phyloP scores from a whole-genome alignment of 179 eudicot genomes.

The Spergularia azorica region DNA sequence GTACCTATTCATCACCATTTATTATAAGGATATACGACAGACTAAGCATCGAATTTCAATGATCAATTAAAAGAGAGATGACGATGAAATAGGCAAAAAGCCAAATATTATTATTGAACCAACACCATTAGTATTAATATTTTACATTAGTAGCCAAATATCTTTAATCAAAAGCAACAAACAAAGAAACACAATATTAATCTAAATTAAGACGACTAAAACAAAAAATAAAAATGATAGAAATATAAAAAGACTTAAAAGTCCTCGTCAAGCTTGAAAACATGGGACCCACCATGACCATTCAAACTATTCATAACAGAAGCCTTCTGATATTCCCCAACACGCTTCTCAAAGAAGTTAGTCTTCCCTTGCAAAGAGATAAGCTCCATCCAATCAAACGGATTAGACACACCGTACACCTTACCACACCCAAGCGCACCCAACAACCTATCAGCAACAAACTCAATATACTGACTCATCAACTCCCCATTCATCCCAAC shows the following conservation, averaged over 20 bases:
- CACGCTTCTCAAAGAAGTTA: constrained; percentile 81
- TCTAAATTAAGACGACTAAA: not conserved
- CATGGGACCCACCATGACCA: constrained; percentile 64
- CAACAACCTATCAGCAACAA: constrained; percentile 76
- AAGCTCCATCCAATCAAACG: constrained; percentile 96
- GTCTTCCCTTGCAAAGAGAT: constrained; percentile 85
- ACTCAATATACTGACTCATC: constrained; percentile 78
- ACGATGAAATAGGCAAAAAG: too few relatives aligned
- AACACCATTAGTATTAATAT: not conserved
- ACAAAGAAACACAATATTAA: not conserved
- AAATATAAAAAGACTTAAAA: constrained; percentile 27
- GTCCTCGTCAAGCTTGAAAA: constrained; percentile 70
- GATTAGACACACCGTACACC: constrained; percentile 57
- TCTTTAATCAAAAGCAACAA: not conserved
- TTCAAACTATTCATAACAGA: constrained; percentile 69
- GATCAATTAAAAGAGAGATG: too few relatives aligned
- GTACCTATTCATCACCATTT: too few relatives aligned
- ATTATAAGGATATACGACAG: too few relatives aligned
- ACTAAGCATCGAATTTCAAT: too few relatives aligned
- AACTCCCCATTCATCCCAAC: constrained; percentile 80
- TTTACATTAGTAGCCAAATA: not conserved
- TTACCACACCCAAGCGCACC: constrained; percentile 61
- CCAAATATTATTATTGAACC: not conserved
- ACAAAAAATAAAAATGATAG: not conserved
- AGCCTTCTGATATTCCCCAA: constrained; percentile 89